Conservation (phyloP, 108 stramenopile genomes). For the Nitzschia sp. region DNA sequence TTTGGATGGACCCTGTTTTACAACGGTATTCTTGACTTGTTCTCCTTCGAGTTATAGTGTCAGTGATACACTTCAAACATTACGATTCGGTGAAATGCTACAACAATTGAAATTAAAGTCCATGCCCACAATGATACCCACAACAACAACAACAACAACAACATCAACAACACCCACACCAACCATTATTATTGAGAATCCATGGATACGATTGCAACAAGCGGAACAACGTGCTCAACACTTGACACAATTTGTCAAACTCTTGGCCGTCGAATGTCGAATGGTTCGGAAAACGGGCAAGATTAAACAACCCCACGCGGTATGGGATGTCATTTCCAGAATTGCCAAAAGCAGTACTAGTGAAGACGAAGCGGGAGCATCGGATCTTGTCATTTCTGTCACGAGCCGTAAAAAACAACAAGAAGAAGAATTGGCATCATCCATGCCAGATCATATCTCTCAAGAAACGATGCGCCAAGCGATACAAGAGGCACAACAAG, state of each 20-base stretch:
- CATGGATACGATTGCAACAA: conserved; percentile 47
- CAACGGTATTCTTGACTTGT: conserved; percentile 74
- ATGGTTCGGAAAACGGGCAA: conserved; percentile 42
- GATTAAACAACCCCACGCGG: conserved; percentile 16
- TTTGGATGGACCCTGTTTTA: conserved; percentile 87
- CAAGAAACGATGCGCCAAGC: conserved; percentile 34
- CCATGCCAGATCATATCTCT: conserved; percentile 21
- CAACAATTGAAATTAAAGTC: conserved; percentile 25
- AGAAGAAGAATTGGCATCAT: not conserved
- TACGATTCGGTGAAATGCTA: conserved; percentile 72
- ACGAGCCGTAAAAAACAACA: conserved; percentile 10
- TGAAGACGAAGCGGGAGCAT: conserved; percentile 20
- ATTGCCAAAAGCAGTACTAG: not conserved
- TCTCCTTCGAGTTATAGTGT: conserved; percentile 83
- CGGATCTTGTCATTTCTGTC: conserved; percentile 24
- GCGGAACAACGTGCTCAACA: conserved; percentile 53
- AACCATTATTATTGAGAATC: conserved; percentile 41
- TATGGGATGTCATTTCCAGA: conserved; percentile 34
- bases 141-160: too few relatives aligned
- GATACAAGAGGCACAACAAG: conserved; percentile 4
- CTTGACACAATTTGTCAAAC: conserved; percentile 50
- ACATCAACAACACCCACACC: conserved; percentile 37
- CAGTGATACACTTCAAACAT: conserved; percentile 76
- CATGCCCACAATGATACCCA: not conserved
- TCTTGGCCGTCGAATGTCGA: conserved; percentile 61